Evolutionary conservation across 768 basidiomycete genomes (phyloP).

Genomic region (Macrolepiota albuminosa): DNA sequence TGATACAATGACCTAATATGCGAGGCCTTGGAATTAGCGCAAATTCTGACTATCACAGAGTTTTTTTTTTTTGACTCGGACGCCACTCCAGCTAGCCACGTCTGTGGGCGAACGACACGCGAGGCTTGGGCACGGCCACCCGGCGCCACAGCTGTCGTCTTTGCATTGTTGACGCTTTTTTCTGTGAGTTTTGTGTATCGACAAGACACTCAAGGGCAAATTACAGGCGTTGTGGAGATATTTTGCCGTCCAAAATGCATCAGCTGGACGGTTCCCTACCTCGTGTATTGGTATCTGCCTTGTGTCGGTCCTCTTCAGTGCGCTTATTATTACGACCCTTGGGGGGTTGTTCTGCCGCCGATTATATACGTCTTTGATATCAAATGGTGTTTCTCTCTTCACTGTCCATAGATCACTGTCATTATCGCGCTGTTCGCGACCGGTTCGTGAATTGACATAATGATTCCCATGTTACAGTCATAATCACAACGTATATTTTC

Average conservation of each 20-base stretch:
- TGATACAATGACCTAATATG: neutral
- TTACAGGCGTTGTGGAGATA: conserved; percentile 9
- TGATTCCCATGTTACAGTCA: too few relatives aligned
- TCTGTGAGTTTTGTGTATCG: conserved; percentile 7
- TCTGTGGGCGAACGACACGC: neutral
- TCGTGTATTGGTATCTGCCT: conserved; percentile 4
- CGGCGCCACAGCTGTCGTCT: conserved; percentile 32
- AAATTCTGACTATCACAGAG: conserved; percentile 38
- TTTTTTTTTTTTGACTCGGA: conserved; percentile 3
- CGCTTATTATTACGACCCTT: conserved; percentile 7
- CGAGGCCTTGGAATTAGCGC: conserved; percentile 32
- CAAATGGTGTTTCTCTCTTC: neutral
- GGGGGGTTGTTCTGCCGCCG: neutral
- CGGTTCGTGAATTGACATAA: too few relatives aligned
- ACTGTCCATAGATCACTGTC: neutral
- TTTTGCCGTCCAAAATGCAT: conserved; percentile 11
- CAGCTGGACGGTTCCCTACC: conserved; percentile 12
- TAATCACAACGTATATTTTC: neutral
- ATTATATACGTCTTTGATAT: neutral
- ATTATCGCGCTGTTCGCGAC: neutral
- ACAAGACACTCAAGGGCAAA: neutral
- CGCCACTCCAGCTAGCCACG: neutral
- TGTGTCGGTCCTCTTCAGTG: conserved; percentile 3
- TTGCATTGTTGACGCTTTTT: conserved; percentile 30
- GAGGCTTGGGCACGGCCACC: conserved; percentile 33